phyloP scores from a whole-genome alignment of 306 rosid genomes.

The Urtica urens region DNA sequence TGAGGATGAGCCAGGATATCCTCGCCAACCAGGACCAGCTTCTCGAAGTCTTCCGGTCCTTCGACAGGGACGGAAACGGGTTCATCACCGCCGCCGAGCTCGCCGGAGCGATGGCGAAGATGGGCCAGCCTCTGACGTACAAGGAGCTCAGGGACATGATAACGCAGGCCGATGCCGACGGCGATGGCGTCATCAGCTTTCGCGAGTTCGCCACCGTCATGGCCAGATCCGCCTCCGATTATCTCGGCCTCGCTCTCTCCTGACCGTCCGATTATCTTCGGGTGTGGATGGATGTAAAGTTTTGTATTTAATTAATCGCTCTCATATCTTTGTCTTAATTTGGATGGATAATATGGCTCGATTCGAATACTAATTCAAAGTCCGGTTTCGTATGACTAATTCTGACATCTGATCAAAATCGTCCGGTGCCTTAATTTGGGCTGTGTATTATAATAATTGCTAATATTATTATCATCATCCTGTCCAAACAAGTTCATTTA shows the following conservation, averaged over 20 bases:
- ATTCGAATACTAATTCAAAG: too few species aligned
- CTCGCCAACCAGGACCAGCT: conserved; percentile 71
- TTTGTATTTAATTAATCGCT: too few species aligned
- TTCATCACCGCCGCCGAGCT: conserved; percentile 65
- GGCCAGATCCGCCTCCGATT: conserved; percentile 75
- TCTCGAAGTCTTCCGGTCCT: conserved; percentile 48
- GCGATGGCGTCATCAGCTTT: conserved; percentile 80
- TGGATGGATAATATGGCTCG: too few species aligned
- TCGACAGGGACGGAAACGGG: conserved; percentile 84
- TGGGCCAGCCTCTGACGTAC: conserved; percentile 69
- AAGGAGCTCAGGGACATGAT: conserved; percentile 61
- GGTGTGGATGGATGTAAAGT: too few species aligned
- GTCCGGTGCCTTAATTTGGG: too few species aligned
- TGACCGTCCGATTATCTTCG: too few species aligned
- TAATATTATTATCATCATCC: too few species aligned
- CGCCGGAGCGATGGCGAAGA: conserved; percentile 79
- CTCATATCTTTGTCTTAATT: too few species aligned
- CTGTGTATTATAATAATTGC: too few species aligned
- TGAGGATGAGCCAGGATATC: conserved; percentile 36
- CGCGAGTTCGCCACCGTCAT: conserved; percentile 49
- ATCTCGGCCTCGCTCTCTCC: conserved; percentile 44
- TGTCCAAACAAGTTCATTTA: too few species aligned
- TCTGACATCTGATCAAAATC: too few species aligned
- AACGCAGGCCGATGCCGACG: conserved; percentile 57
- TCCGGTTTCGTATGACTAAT: too few species aligned